These are phyloP conservation scores for Tricholoma matsutake DNA, from an alignment of 768 basidiomycete genomes.

Conservation along the genomic window DNA sequence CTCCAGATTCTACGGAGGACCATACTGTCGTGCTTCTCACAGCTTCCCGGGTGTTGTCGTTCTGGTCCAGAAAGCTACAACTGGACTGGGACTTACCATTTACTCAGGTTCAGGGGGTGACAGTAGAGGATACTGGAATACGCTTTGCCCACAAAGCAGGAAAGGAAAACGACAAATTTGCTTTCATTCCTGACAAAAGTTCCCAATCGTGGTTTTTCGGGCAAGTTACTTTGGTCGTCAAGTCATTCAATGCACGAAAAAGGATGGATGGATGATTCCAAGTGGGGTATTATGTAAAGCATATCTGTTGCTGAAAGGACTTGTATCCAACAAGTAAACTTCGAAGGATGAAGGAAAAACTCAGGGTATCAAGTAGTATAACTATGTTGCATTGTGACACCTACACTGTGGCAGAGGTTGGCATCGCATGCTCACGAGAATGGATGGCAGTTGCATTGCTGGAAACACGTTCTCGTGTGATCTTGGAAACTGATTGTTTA, in stretches of 20 bases:
- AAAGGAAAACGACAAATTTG: conserved; percentile 71
- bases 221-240: conserved; percentile 73
- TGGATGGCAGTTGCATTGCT: conserved; percentile 49
- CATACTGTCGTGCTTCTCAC: conserved; percentile 84
- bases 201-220: conserved; percentile 81
- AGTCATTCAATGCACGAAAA: conserved; percentile 67
- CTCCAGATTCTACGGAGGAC: conserved; percentile 66
- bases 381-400: conserved; percentile 12
- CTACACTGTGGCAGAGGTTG: conserved; percentile 39
- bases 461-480: conserved; percentile 51
- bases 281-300: not conserved
- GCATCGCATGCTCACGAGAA: conserved; percentile 23
- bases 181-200: conserved; percentile 70
- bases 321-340: conserved; percentile 7
- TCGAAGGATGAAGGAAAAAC: not conserved
- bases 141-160: conserved; percentile 80
- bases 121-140: conserved; percentile 88
- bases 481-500: conserved; percentile 31
- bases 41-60: conserved; percentile 71
- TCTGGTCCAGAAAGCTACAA: conserved; percentile 80
- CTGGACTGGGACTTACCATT: conserved; percentile 93
- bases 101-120: conserved; percentile 81
- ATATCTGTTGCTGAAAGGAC: not conserved
- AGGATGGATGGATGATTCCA: conserved; percentile 55
- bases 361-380: conserved; percentile 3